Percentiles rank a stretch among this genome's conserved stretches.
These are phyloP conservation scores for Phytophthora pinifolia DNA, from an alignment of 352 stramenopile genomes.

Conservation along the genomic window DNA sequence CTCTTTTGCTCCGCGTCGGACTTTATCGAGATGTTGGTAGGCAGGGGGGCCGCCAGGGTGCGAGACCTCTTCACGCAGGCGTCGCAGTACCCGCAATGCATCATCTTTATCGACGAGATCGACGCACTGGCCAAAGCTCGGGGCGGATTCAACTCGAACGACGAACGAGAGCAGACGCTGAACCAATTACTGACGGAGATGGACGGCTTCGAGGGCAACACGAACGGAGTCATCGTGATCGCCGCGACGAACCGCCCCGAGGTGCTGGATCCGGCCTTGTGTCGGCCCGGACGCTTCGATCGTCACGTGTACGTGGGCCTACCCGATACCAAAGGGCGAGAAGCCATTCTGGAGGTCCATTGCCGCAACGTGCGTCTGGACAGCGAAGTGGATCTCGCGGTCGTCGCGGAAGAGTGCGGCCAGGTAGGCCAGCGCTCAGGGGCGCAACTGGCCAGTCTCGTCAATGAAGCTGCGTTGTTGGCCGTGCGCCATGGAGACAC, in stretches of 20 bases:
- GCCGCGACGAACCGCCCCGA: conserved; percentile 96
- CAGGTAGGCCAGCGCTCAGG: conserved; percentile 65
- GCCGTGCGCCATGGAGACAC: conserved; percentile 70
- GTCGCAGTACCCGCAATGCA: conserved; percentile 93
- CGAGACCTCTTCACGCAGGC: conserved; percentile 94
- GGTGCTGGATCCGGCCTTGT: conserved; percentile 95
- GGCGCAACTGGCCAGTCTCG: conserved; percentile 74
- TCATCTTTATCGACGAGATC: conserved; percentile 99
- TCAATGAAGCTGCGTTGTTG: conserved; percentile 83
- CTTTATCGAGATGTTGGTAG: conserved; percentile 98
- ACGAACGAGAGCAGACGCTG: conserved; percentile 96
- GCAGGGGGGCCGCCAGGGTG: conserved; percentile 92
- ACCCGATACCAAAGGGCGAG: conserved; percentile 90
- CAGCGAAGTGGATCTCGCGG: conserved; percentile 49
- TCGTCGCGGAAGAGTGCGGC: conserved; percentile 57
- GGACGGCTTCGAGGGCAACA: conserved; percentile 92
- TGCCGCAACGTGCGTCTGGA: conserved; percentile 59
- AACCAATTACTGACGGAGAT: conserved; percentile 93
- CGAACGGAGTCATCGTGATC: conserved; percentile 94
- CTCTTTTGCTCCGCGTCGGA: conserved; percentile 96
- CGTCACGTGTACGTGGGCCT: conserved; percentile 95
- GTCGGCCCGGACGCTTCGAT: conserved; percentile 96
- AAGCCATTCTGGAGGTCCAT: conserved; percentile 77
- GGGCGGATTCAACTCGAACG: conserved; percentile 90
- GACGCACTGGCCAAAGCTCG: conserved; percentile 91